Conservation (phyloP, 805 yeast genomes). For the Zygotorulaspora danielsina region DNA sequence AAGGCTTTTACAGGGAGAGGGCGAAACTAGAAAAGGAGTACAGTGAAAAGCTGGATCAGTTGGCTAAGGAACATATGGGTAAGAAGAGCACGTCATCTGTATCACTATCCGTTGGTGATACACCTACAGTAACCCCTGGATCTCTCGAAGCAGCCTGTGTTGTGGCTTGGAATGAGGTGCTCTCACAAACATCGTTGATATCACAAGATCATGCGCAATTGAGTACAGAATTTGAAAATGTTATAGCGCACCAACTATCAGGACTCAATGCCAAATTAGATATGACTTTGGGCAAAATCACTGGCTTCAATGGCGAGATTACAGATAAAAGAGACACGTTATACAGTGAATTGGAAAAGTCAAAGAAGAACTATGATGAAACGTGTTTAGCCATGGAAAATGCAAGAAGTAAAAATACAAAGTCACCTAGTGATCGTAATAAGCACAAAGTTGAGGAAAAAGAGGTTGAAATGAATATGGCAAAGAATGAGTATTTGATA, state of each 20-base stretch:
- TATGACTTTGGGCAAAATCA: constrained; percentile 51
- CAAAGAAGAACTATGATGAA: constrained; percentile 73
- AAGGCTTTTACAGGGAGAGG: constrained; percentile 78
- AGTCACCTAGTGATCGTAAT: constrained; percentile 49
- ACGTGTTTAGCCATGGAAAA: constrained; percentile 76
- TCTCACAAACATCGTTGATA: constrained; percentile 75
- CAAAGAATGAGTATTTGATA: constrained; percentile 80
- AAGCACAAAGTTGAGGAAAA: constrained; percentile 51
- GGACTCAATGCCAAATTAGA: constrained; percentile 52
- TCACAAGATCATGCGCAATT: constrained; percentile 63
- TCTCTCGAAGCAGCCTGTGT: constrained; percentile 83
- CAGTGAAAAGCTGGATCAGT: constrained; percentile 56
- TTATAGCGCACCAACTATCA: constrained; percentile 57
- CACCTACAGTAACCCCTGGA: constrained; percentile 90
- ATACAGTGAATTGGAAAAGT: constrained; percentile 33
- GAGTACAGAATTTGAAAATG: constrained; percentile 53
- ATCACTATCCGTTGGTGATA: constrained; percentile 78
- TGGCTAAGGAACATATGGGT: constrained; percentile 66
- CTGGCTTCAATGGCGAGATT: constrained; percentile 56
- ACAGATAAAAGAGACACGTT: constrained; percentile 38
- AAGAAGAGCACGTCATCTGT: constrained; percentile 70
- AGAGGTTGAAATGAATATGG: constrained; percentile 75
- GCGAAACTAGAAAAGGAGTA: constrained; percentile 81
- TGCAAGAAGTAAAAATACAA: constrained; percentile 70
- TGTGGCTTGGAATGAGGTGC: constrained; percentile 85